Evolutionary conservation across 2,329 filamentous ascomycete species (phyloP).

Genomic region (Neurospora sp.): DNA sequence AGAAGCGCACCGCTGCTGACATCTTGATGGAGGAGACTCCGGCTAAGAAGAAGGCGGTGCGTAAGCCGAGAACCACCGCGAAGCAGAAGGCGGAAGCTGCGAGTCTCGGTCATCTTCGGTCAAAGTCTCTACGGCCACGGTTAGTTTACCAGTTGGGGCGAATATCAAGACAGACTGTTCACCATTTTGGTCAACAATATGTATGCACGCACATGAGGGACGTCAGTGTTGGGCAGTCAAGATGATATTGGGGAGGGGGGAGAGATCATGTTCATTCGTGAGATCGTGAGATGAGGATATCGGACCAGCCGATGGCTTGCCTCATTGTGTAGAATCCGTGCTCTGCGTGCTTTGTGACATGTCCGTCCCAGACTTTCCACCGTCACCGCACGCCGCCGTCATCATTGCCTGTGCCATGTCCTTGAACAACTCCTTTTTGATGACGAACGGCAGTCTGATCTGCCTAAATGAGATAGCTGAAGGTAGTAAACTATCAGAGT

Average conservation of each 20-base stretch:
- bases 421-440: slow-evolving; percentile 3
- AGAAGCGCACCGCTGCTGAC: background rate
- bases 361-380: background rate
- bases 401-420: slow-evolving; percentile 8
- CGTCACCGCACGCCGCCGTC: slow-evolving; percentile 1
- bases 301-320: background rate
- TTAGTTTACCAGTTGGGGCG: too few species aligned
- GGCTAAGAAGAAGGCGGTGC: background rate
- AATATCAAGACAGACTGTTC: background rate
- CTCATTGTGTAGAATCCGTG: background rate
- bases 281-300: background rate
- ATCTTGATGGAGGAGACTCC: background rate
- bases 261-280: background rate
- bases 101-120: too few species aligned
- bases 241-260: background rate
- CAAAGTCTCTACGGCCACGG: too few species aligned
- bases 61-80: background rate
- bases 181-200: background rate
- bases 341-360: background rate
- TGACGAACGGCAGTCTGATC: too few species aligned
- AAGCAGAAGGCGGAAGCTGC: background rate
- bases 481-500: too few species aligned
- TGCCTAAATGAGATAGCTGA: too few species aligned
- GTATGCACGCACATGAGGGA: background rate
- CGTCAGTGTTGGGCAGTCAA: background rate